Conservation (phyloP, 345 rosid genomes). For the Excoecaria cochinchinensis region DNA sequence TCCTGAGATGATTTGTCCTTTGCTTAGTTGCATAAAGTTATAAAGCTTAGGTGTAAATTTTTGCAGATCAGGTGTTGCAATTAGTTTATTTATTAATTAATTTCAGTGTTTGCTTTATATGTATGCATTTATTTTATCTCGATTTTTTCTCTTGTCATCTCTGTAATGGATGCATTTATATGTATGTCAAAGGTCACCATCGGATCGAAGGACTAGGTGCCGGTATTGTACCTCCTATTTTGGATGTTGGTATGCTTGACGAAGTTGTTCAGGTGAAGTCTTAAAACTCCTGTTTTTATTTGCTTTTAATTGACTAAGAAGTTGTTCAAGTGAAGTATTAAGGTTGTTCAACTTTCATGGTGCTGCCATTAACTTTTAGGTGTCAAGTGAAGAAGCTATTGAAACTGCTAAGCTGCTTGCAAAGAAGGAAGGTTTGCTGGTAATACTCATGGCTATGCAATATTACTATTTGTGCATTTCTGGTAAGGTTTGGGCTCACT, state of each 20-base stretch:
- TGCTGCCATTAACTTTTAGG: conserved; percentile 24
- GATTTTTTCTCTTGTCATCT: too few species aligned
- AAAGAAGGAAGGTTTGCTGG: conserved; percentile 54
- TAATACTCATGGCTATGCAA: neutral
- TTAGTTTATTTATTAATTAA: too few species aligned
- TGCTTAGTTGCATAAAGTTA: too few species aligned
- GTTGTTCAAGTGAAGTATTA: neutral
- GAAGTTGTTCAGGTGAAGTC: conserved; percentile 47
- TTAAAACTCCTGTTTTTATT: neutral
- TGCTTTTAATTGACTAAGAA: neutral
- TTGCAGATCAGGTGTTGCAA: too few species aligned
- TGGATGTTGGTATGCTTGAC: conserved; percentile 48
- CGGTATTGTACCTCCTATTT: conserved; percentile 44
- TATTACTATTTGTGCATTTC: neutral
- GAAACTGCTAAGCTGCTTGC: conserved; percentile 50
- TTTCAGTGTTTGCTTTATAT: too few species aligned
- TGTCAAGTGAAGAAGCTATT: conserved; percentile 52
- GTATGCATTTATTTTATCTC: too few species aligned
- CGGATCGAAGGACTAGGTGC: conserved; percentile 63
- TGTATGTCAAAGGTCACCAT: conserved; percentile 41
- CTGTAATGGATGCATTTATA: neutral
- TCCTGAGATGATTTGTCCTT: too few species aligned
- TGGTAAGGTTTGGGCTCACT: too few species aligned
- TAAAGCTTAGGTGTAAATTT: too few species aligned
- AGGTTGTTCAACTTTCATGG: neutral